Conservation (phyloP, 805 yeast species). For the Candida quercuum region DNA sequence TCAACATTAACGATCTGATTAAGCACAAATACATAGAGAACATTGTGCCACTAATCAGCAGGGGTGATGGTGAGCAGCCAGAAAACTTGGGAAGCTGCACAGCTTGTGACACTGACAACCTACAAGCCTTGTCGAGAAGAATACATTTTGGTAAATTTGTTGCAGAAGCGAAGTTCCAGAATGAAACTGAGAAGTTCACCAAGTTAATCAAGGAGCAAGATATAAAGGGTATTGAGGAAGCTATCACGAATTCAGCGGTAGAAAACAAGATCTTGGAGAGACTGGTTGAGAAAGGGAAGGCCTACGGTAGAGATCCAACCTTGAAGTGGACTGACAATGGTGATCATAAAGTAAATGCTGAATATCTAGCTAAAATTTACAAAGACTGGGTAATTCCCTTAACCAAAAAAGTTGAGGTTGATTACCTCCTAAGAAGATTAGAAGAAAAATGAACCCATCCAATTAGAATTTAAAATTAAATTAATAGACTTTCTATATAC, state of each 20-base stretch:
- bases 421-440: slow-evolving; percentile 77
- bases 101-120: slow-evolving; percentile 74
- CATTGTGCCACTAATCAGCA: slow-evolving; percentile 73
- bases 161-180: slow-evolving; percentile 86
- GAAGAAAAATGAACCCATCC: slow-evolving; percentile 41
- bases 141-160: slow-evolving; percentile 97
- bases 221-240: slow-evolving; percentile 63
- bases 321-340: slow-evolving; percentile 60
- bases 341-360: slow-evolving; percentile 76
- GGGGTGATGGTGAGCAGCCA: slow-evolving; percentile 62
- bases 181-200: slow-evolving; percentile 58
- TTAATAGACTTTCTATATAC: too few relatives aligned
- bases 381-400: slow-evolving; percentile 86
- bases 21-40: slow-evolving; percentile 59
- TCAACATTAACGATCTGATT: slow-evolving; percentile 72
- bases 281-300: slow-evolving; percentile 72
- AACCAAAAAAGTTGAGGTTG: slow-evolving; percentile 93
- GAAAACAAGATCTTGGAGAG: slow-evolving; percentile 80
- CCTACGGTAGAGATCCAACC: slow-evolving; percentile 86
- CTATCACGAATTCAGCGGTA: slow-evolving; percentile 83
- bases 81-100: slow-evolving; percentile 90
- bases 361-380: slow-evolving; percentile 76
- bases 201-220: slow-evolving; percentile 63
- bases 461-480: neutral
- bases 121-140: slow-evolving; percentile 85